Conservation (phyloP, 129 eudicot genomes). For the Mikania micrantha region DNA sequence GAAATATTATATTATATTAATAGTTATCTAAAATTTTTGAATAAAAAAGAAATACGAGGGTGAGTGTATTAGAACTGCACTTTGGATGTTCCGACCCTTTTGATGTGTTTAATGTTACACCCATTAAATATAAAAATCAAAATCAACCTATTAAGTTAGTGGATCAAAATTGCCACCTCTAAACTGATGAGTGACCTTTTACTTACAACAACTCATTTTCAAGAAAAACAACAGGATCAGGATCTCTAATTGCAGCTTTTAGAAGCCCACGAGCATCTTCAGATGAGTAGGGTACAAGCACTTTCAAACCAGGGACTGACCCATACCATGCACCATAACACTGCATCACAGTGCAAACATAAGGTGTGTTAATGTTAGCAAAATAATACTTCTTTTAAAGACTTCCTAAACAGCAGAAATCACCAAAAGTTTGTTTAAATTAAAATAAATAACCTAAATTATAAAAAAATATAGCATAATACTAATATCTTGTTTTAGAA, state of each 20-base stretch:
- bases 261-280: conserved; percentile 79
- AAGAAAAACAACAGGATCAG: conserved; percentile 67
- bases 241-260: conserved; percentile 73
- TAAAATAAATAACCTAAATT: neutral
- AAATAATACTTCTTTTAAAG: no score
- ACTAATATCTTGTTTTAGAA: neutral
- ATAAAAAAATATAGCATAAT: conserved; percentile 2
- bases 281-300: conserved; percentile 62
- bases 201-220: conserved; percentile 65
- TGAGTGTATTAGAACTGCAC: neutral
- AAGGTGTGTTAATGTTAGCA: neutral
- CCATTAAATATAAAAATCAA: neutral
- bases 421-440: neutral
- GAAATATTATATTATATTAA: neutral
- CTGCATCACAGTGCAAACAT: conserved; percentile 25
- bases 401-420: neutral
- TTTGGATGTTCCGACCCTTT: neutral
- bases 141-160: neutral
- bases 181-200: neutral
- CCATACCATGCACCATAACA: conserved; percentile 76
- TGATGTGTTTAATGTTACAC: neutral
- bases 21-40: neutral
- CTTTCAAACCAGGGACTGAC: conserved; percentile 55
- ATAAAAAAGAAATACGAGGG: neutral
- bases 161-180: neutral